Conservation (phyloP, 345 rosid species). For the Geranium rotundifolium region DNA sequence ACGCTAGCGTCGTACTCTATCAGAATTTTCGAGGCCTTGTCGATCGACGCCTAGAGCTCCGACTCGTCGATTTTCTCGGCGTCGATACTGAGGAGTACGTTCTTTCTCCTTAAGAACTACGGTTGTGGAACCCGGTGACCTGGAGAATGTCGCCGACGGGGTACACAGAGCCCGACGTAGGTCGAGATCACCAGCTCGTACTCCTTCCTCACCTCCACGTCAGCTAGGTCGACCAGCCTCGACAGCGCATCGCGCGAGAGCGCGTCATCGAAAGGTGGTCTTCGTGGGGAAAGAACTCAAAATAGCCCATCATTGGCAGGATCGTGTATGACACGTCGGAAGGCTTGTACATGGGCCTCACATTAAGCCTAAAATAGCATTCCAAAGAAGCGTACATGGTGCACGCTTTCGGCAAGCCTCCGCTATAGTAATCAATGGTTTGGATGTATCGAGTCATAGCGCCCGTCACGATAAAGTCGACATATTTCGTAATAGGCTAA, state of each 20-base stretch:
- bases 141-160: conserved; percentile 82
- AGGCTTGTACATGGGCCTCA: conserved; percentile 65
- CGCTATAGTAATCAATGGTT: conserved; percentile 72
- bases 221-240: conserved; percentile 52
- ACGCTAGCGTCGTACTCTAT: conserved; percentile 34
- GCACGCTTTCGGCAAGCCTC: conserved; percentile 72
- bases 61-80: conserved; percentile 85
- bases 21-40: conserved; percentile 37
- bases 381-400: conserved; percentile 97
- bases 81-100: conserved; percentile 75
- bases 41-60: conserved; percentile 69
- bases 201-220: conserved; percentile 54
- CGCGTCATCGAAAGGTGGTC: too few species aligned
- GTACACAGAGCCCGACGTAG: conserved; percentile 73
- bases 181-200: conserved; percentile 88
- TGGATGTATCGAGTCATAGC: conserved; percentile 94
- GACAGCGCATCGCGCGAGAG: conserved; percentile 27
- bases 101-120: conserved; percentile 61
- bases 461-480: conserved; percentile 86
- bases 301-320: conserved; percentile 84
- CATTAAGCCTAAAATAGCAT: conserved; percentile 80
- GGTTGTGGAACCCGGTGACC: conserved; percentile 73
- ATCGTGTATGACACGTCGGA: conserved; percentile 82
- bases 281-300: conserved; percentile 47
- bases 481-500: conserved; percentile 79